Conservation (phyloP, 2,329 filamentous ascomycete species). For the Tympanopsis confertula region DNA sequence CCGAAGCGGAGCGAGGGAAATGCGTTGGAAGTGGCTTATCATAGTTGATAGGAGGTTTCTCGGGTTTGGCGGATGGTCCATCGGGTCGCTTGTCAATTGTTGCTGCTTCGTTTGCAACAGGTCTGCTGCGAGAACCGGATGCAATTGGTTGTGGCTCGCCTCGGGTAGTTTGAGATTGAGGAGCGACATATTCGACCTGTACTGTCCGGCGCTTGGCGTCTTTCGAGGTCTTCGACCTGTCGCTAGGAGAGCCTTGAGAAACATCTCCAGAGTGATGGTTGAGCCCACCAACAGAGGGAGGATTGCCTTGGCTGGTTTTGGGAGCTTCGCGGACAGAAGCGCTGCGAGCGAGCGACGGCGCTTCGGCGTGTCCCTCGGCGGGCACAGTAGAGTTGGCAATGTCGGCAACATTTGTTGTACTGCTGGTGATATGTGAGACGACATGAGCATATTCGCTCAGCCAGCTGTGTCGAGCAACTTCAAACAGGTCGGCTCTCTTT, state of each 20-base stretch:
- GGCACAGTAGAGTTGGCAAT: conserved; percentile 70
- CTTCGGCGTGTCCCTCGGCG: conserved; percentile 40
- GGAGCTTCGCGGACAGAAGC: conserved; percentile 81
- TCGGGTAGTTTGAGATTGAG: conserved; percentile 72
- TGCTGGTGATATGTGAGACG: conserved; percentile 93
- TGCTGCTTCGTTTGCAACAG: conserved; percentile 36
- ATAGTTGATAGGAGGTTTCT: neutral
- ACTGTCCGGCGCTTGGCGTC: conserved; percentile 90
- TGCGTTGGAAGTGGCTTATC: neutral
- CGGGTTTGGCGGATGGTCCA: neutral
- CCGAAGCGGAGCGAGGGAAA: neutral
- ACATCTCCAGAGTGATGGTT: conserved; percentile 69
- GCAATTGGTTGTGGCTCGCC: conserved; percentile 29
- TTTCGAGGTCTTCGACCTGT: conserved; percentile 52
- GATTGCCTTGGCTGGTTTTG: conserved; percentile 44
- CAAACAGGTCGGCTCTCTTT: conserved; percentile 89
- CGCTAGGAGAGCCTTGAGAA: conserved; percentile 34
- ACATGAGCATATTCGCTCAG: conserved; percentile 93
- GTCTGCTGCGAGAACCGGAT: conserved; percentile 27
- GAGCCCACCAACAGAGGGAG: conserved; percentile 47
- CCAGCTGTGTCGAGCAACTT: conserved; percentile 97
- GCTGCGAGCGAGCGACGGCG: conserved; percentile 63
- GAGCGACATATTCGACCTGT: conserved; percentile 94
- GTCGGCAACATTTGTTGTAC: conserved; percentile 75
- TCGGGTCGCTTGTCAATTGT: conserved; percentile 28